Base-by-base conservation (phyloP, 169 alveolate species). In the Eimeria brunetti region DNA sequence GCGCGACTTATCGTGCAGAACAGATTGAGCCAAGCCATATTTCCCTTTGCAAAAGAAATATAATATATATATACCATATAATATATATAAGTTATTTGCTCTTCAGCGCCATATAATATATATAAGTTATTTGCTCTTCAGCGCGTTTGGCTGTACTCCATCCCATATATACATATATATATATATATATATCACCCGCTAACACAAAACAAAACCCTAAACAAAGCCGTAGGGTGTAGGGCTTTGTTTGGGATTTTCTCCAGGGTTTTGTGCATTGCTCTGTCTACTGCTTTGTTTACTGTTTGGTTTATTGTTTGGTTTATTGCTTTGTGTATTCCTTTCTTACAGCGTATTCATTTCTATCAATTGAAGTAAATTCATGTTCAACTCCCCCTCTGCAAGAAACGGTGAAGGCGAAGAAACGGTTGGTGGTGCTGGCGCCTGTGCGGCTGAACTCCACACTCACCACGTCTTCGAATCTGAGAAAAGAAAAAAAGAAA, bases 391-490 rank as follows among this genome's bases (percentile, higher is more conserved):
- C 99, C 36, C 98, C 98, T 86, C 97, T 97, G 60, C 98, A 97
- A 49, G 98, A 95, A 46, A 98, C 98, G n/a, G 97, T 98, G 85
- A 99, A 96, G 71, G 99, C 99, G 94, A 99, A 99, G 89, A 99
- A 98, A 78, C 99, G 97, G 94, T 98, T 98, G 89, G 99, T 99
- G 73, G 98, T 97, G 71, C 98, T 97, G 62, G 98, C 98, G 46
- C 99, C 99, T 78, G 99, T 98, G 95, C 99, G 98, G 49, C 98
- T 97, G 94, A 99, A 99, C 83, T 98, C 99, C 76, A 99, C 98
- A 91, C 98, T 97, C n/a, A 98, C 97, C 76, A 99, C 98, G 71
- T 98, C 99, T 76, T 98, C 99, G 96, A 97, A 98, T 60, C 98
- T 97, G 91, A 16, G 16, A 36, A 27, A n/a, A 69, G 33, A 11